Percentiles rank a stretch among this genome's conserved stretches.
Conservation (phyloP, 495 filamentous ascomycete species). For the Amniculicola lignicola region DNA sequence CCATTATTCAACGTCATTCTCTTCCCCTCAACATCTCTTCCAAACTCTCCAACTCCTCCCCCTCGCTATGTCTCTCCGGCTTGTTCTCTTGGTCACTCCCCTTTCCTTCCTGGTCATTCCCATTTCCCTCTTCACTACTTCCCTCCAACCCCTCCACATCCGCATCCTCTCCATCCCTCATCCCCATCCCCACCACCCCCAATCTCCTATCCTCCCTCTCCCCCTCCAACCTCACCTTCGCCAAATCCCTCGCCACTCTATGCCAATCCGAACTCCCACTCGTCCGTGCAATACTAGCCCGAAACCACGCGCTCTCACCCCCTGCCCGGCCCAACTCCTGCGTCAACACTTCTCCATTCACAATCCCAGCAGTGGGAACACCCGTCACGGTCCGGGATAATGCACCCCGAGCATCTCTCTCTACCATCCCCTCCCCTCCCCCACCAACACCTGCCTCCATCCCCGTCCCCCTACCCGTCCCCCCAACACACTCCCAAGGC, state of each 20-base stretch:
- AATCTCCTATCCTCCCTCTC: slow-evolving; percentile 33
- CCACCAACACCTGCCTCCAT: neutral
- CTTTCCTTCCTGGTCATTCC: neutral
- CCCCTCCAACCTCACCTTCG: slow-evolving; percentile 15
- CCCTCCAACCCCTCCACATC: neutral
- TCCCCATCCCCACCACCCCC: neutral
- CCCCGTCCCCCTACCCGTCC: slow-evolving; percentile 39
- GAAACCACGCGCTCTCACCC: neutral
- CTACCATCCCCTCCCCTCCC: neutral
- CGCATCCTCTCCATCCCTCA: neutral
- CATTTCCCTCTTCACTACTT: neutral
- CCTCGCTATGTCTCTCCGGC: too few species aligned
- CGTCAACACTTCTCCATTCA: too few species aligned
- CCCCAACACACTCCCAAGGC: slow-evolving; percentile 63
- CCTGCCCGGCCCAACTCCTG: too few species aligned
- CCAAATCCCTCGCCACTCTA: slow-evolving; percentile 10
- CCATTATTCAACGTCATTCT: too few species aligned
- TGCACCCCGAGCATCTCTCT: neutral
- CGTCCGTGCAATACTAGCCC: neutral
- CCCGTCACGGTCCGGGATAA: too few species aligned
- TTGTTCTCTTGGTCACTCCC: neutral
- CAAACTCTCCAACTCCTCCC: too few species aligned
- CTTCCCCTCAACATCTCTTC: too few species aligned
- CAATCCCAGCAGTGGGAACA: too few species aligned
- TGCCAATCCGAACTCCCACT: slow-evolving; percentile 3